phyloP scores from a whole-genome alignment of 2,329 filamentous ascomycete genomes.

The Alternaria viburni region DNA sequence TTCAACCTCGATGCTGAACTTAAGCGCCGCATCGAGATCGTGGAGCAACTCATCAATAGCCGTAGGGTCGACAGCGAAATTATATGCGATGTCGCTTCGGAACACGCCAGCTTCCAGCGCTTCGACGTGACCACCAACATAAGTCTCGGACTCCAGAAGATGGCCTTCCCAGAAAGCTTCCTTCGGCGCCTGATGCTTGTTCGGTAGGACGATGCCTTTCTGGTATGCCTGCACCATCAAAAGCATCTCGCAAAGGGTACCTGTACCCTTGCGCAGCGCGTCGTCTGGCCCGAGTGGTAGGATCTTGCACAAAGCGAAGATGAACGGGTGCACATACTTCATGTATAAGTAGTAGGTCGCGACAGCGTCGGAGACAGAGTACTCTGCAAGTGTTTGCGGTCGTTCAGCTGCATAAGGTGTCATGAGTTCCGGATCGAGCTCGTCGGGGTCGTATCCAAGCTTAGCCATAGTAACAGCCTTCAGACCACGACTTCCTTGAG shows the following conservation, averaged over 20 bases:
- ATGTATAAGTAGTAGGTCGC: conserved; percentile 99
- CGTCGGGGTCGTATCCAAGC: conserved; percentile 96
- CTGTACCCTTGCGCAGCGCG: conserved; percentile 91
- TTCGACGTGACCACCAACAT: conserved; percentile 97
- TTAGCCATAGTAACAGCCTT: conserved; percentile 98
- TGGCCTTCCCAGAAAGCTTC: conserved; percentile 98
- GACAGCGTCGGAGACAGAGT: conserved; percentile 98
- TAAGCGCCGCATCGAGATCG: conserved; percentile 86
- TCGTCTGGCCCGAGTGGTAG: conserved; percentile 92
- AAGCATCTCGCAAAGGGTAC: conserved; percentile 98
- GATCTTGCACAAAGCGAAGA: conserved; percentile 98
- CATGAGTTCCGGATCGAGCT: conserved; percentile 97
- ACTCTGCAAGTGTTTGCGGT: conserved; percentile 93
- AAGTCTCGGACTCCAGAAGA: conserved; percentile 93
- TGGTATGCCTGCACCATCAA: conserved; percentile 98
- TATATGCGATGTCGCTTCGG: conserved; percentile 90
- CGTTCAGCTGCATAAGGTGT: conserved; percentile 84
- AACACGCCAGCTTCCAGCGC: conserved; percentile 99
- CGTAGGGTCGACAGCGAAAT: conserved; percentile 86
- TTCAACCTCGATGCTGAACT: conserved; percentile 71
- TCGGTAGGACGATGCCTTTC: conserved; percentile 88
- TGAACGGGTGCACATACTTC: conserved; percentile 99
- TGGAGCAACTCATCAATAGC: conserved; percentile 87
- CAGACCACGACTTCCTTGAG: conserved; percentile 93
- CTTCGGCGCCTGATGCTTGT: conserved; percentile 90